Percentiles rank a stretch among this genome's conserved stretches.
phyloP scores from a whole-genome alignment of 2,329 filamentous ascomycete species.

The Colletotrichum aenigma region DNA sequence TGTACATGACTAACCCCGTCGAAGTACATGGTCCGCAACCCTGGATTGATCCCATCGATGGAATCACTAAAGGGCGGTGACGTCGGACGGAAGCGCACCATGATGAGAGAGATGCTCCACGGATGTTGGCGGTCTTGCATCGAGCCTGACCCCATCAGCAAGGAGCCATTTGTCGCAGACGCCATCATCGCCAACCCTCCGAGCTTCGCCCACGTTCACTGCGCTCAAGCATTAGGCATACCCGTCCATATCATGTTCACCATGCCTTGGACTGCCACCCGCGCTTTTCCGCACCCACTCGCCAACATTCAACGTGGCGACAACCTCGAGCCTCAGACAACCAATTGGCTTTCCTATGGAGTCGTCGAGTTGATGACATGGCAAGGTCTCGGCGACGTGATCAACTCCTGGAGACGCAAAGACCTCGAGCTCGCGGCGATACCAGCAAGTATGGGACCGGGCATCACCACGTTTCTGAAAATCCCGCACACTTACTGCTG shows the following conservation, averaged over 20 bases:
- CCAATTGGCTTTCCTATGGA: constrained; percentile 74
- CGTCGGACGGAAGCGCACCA: constrained; percentile 28
- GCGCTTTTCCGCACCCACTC: constrained; percentile 74
- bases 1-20: not conserved
- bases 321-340: constrained; percentile 52
- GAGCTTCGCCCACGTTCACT: constrained; percentile 51
- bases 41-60: constrained; percentile 31
- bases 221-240: constrained; percentile 46
- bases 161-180: constrained; percentile 49
- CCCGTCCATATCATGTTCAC: constrained; percentile 55
- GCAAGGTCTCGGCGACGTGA: constrained; percentile 56
- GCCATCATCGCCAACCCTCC: constrained; percentile 56
- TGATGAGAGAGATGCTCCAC: constrained; percentile 31
- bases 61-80: constrained; percentile 29
- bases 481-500: constrained; percentile 82
- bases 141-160: constrained; percentile 23
- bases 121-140: constrained; percentile 34
- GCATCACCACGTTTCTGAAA: constrained; percentile 67
- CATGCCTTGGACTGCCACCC: constrained; percentile 78
- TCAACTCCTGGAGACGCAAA: constrained; percentile 69
- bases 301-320: constrained; percentile 67
- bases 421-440: constrained; percentile 69
- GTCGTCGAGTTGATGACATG: constrained; percentile 78
- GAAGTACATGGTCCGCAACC: constrained; percentile 33
- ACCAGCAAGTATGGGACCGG: constrained; percentile 73